Percentiles rank a stretch among this genome's conserved stretches.
These are phyloP conservation scores for Citrus mangshanensis DNA, from an alignment of 345 rosid species.

Conservation along the genomic window DNA sequence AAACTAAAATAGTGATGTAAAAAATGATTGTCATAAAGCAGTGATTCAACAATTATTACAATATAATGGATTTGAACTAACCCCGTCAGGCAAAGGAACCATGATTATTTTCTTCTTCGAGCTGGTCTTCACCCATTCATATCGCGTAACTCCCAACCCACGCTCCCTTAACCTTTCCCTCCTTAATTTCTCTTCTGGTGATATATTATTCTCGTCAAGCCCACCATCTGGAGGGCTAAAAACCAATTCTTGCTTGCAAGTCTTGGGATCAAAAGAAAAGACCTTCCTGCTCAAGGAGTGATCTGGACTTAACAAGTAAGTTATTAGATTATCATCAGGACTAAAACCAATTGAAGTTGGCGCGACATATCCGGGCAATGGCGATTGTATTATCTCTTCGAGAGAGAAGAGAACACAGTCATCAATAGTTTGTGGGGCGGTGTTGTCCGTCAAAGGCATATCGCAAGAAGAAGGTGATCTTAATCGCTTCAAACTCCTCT, in stretches of 20 bases:
- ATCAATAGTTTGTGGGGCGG: conserved; percentile 31
- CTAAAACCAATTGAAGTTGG: conserved; percentile 82
- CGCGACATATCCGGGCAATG: conserved; percentile 82
- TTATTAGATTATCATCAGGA: conserved; percentile 67
- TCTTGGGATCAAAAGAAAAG: conserved; percentile 59
- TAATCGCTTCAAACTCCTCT: conserved; percentile 46
- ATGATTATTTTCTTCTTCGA: conserved; percentile 61
- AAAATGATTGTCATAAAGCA: background rate
- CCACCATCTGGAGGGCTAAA: conserved; percentile 92
- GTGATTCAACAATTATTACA: background rate
- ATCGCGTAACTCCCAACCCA: conserved; percentile 88
- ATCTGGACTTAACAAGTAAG: conserved; percentile 79
- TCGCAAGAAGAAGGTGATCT: conserved; percentile 30
- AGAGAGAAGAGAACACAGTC: conserved; percentile 52
- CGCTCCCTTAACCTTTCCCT: conserved; percentile 92
- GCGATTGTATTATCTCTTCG: conserved; percentile 84
- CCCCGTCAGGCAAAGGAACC: conserved; percentile 97
- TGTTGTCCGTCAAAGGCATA: conserved; percentile 54
- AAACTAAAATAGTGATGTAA: background rate
- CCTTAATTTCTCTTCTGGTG: conserved; percentile 84
- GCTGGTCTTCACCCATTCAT: conserved; percentile 87
- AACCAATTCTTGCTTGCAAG: conserved; percentile 52
- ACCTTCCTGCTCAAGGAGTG: conserved; percentile 66
- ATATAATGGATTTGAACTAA: conserved; percentile 29
- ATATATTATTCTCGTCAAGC: conserved; percentile 82